Evolutionary conservation across 2,329 filamentous ascomycete genomes (phyloP), one percentile per base, ranked within the genome.

Genomic region (Penicillium sp.): DNA sequence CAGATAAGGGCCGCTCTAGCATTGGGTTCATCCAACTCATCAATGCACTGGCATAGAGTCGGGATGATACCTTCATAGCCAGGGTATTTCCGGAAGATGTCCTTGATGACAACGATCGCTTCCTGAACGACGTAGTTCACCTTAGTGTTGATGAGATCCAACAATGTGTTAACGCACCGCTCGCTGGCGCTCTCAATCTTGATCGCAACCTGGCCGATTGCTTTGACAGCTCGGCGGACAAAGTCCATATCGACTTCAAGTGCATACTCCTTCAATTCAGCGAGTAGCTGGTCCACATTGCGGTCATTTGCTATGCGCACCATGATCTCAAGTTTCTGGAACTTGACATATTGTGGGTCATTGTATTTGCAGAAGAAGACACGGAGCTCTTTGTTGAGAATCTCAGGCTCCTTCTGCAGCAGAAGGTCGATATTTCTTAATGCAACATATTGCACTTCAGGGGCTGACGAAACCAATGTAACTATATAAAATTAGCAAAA

Each of bases 331-430:
- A 99, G 84, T 72, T 99, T 99, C 71, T 96, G 89, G 57, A 99
- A 86, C 75, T 99, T 99, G 67, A 99, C 87, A 72, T 99, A 99
- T 22, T 91, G 91, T 1, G 94, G 93, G 66, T 99, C 94, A 72
- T 97, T 97, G 79, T 99, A 99, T 78, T 99, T 99, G 87, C 94
- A 99, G 79, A 99, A 99, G 79, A 99, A 99, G 9, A 99, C 94
- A 42, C 94, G 86, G 68, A 99, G 86, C 75, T 99, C 94, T 75
- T 97, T 97, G 81, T 90, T 96, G 10, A 99, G 82, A 53, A 99
- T 97, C 64, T 96, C 92, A 11, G 94, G 91, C 74, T 97, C 93
- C 65, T 95, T 94, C 74, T 99, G 94, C 26, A 99, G 82, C 6
- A 99, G 82, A 33, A 99, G 84, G 66, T 99, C 94, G 68, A 99